Conservation (phyloP, 257 asterid species). For the Buddleja alternifolia region DNA sequence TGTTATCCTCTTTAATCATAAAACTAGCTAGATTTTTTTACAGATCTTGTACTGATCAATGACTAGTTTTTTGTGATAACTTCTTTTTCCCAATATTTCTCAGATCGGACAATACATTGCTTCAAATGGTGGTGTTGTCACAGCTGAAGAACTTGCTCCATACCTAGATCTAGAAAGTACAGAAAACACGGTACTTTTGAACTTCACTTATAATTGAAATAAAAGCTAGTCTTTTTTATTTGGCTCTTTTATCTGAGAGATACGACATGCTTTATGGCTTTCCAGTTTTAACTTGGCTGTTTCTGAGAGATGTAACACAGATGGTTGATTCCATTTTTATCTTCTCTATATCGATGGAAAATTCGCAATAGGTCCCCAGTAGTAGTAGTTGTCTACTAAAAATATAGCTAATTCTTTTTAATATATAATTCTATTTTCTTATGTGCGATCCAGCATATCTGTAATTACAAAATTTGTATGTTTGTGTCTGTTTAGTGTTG, state of each 20-base stretch:
- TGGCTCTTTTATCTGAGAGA: constrained; percentile 18
- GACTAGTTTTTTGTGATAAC: neutral
- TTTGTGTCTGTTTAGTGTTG: neutral
- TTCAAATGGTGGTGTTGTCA: constrained; percentile 93
- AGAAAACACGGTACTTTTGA: constrained; percentile 51
- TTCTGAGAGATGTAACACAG: constrained; percentile 1
- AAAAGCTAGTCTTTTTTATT: neutral
- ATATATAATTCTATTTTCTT: neutral
- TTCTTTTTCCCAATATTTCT: constrained; percentile 10
- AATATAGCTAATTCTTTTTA: constrained; percentile 7
- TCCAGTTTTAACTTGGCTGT: constrained; percentile 7
- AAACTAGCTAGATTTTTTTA: constrained; percentile 22
- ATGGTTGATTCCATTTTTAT: neutral
- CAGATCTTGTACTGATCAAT: constrained; percentile 11
- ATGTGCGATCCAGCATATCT: neutral
- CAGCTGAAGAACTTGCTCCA: constrained; percentile 99
- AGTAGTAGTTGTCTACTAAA: neutral
- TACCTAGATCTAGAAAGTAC: constrained; percentile 80
- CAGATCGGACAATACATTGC: constrained; percentile 93
- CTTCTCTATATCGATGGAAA: neutral
- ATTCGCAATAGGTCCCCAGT: constrained; percentile 12
- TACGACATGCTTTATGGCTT: constrained; percentile 7
- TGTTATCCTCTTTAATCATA: constrained; percentile 23
- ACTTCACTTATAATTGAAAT: constrained; percentile 10
- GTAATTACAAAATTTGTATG: too few relatives aligned